These are phyloP conservation scores for Dendryphion nanum DNA, from an alignment of 2,329 filamentous ascomycete species.

Conservation along the genomic window DNA sequence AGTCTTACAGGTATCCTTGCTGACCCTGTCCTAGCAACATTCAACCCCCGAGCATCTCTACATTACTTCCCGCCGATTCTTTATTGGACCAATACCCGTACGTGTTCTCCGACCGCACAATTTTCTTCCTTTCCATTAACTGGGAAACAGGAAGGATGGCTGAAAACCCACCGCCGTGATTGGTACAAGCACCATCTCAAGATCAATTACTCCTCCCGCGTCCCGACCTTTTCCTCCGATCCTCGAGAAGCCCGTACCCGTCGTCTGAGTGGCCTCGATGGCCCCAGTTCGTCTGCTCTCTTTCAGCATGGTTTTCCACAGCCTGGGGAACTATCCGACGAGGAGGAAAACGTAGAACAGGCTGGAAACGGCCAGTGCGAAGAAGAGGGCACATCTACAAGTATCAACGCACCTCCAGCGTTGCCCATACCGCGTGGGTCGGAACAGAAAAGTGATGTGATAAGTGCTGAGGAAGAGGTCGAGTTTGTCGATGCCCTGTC, in stretches of 20 bases:
- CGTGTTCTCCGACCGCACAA: constrained; percentile 7
- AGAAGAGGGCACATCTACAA: constrained; percentile 11
- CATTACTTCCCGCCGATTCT: constrained; percentile 60
- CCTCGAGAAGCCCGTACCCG: constrained; percentile 44
- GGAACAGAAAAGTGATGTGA: constrained; percentile 19
- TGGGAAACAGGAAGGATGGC: constrained; percentile 53
- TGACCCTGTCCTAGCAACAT: constrained; percentile 49
- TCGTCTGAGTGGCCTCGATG: constrained; percentile 42
- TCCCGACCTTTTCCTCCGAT: constrained; percentile 51
- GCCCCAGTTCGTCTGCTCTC: constrained; percentile 37
- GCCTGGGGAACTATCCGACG: constrained; percentile 35
- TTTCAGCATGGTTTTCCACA: constrained; percentile 45
- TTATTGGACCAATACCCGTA: constrained; percentile 63
- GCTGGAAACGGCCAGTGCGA: constrained; percentile 11
- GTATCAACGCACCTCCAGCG: constrained; percentile 23
- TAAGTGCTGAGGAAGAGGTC: constrained; percentile 17
- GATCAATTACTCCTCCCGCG: constrained; percentile 43
- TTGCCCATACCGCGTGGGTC: constrained; percentile 29
- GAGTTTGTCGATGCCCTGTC: constrained; percentile 24
- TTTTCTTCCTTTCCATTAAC: constrained; percentile 1
- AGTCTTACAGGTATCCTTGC: constrained; percentile 6
- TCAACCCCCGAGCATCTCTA: constrained; percentile 61
- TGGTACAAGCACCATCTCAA: constrained; percentile 58
- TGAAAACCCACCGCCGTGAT: constrained; percentile 60
- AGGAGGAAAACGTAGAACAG: constrained; percentile 15